phyloP scores from a whole-genome alignment of 1,284 basidiomycete genomes.

The Puccinia hordei region DNA sequence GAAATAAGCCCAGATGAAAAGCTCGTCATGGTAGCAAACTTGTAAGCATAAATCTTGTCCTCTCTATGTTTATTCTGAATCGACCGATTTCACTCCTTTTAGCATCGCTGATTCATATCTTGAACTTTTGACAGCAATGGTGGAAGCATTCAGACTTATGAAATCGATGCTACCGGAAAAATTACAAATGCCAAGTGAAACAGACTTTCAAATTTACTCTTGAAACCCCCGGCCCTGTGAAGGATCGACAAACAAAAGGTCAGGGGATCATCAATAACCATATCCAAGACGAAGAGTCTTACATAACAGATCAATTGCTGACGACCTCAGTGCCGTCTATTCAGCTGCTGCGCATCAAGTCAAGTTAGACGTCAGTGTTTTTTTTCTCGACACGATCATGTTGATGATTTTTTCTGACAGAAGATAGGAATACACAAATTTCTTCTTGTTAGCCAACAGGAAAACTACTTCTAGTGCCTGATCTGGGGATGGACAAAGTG shows the following conservation, averaged over 20 bases:
- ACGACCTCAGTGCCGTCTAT: too few species aligned
- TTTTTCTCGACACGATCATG: neutral
- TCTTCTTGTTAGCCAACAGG: conserved; percentile 15
- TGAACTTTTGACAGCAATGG: conserved; percentile 3
- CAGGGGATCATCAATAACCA: neutral
- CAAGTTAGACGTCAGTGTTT: conserved; percentile 29
- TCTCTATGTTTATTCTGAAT: too few species aligned
- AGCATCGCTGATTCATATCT: neutral
- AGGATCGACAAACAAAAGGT: conserved; percentile 32
- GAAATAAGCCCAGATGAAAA: conserved; percentile 19
- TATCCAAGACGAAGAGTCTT: too few species aligned
- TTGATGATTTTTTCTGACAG: neutral
- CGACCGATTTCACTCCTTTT: too few species aligned
- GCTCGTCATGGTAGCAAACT: conserved; percentile 30
- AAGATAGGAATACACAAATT: neutral
- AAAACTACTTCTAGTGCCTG: conserved; percentile 24
- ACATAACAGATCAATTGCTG: neutral
- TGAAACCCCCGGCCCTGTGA: conserved; percentile 13
- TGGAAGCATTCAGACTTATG: conserved; percentile 28
- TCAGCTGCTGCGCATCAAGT: conserved; percentile 40
- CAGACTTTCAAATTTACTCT: neutral
- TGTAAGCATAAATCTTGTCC: neutral
- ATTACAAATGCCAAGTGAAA: neutral
- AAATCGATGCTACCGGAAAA: neutral
- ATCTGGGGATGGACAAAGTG: conserved; percentile 38